Evolutionary conservation across 1,284 basidiomycete genomes (phyloP), one percentile per base, ranked within the genome.

Genomic region (Ceratobasidium papillatum): DNA sequence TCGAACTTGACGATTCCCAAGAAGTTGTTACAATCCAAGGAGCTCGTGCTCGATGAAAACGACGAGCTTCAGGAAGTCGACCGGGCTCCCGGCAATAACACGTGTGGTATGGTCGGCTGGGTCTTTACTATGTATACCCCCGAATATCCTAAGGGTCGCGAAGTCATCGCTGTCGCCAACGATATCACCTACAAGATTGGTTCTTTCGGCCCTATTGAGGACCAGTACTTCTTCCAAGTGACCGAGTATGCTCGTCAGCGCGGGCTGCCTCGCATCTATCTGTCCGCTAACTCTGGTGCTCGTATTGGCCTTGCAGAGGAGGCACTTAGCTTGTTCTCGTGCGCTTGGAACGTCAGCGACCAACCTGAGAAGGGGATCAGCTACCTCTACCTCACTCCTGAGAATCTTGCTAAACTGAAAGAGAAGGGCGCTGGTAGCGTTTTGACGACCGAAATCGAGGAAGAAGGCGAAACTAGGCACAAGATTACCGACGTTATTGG

Each of bases 101-200:
- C 87, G 43, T 95, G 94, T 81, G 98, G 98, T 81, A 99, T 99
- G 97, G 94, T 99, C 72, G 97, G 91, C 9, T 99, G 98, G 98
- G 90, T 98, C 41, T 96, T 95, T 86, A 96, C 91, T 4, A 87
- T 99, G 79, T 87, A 88, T 80, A 99, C 98, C 0, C 98, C 98
- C 12, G 98, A 99, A 84, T 98, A 89, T 84, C 95, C 95, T 65
- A 84, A 89, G 56, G 98, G 98, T 45, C 94, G 98, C 79, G 90
- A 89, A 77, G 89, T 92, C 0, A 92, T 99, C 11, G 91, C 96
- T 74, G 90, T 99, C 77, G 95, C 98, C 75, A 99, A 99, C 85
- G 98, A 99, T 81, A 99, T 99, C 83, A 99, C 98, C 25, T 97
- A 90, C 87, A 97, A 95, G 85, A 99, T 98, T 77, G 98, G 98